Conservation (phyloP, 345 rosid genomes). For the Eucalyptus fibrosa region DNA sequence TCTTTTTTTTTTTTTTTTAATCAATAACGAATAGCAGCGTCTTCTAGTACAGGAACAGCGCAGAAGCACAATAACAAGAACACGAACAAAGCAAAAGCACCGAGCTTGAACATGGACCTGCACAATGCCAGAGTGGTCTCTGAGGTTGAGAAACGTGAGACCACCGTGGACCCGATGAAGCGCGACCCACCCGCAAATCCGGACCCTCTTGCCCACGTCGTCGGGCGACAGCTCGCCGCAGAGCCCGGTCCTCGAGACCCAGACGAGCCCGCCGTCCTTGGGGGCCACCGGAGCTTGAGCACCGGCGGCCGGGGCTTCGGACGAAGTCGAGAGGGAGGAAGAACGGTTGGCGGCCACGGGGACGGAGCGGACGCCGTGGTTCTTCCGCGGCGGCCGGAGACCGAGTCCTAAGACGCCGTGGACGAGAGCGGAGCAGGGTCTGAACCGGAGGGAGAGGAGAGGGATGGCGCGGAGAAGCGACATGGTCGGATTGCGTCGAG, state of each 20-base stretch:
- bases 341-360: background rate
- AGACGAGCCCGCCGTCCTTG: conserved; percentile 16
- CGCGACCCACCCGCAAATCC: conserved; percentile 97
- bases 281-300: background rate
- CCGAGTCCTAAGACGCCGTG: background rate
- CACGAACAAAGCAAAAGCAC: background rate
- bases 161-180: conserved; percentile 84
- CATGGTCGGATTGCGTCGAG: conserved; percentile 3
- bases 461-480: conserved; percentile 23
- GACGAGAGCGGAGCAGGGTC: conserved; percentile 22
- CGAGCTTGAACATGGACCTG: conserved; percentile 31
- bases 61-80: background rate
- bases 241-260: conserved; percentile 58
- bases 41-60: background rate
- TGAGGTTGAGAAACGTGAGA: conserved; percentile 81
- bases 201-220: conserved; percentile 71
- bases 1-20: background rate
- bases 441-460: conserved; percentile 5
- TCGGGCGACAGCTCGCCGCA: conserved; percentile 57
- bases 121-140: conserved; percentile 93
- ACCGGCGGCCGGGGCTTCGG: conserved; percentile 5
- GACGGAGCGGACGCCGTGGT: background rate
- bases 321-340: background rate
- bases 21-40: background rate
- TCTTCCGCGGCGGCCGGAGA: background rate